A percentile compares a stretch with the other conserved stretches of the same genome.
phyloP scores from a whole-genome alignment of 2,329 filamentous ascomycete genomes.

The Pestalotiopsis sp. region DNA sequence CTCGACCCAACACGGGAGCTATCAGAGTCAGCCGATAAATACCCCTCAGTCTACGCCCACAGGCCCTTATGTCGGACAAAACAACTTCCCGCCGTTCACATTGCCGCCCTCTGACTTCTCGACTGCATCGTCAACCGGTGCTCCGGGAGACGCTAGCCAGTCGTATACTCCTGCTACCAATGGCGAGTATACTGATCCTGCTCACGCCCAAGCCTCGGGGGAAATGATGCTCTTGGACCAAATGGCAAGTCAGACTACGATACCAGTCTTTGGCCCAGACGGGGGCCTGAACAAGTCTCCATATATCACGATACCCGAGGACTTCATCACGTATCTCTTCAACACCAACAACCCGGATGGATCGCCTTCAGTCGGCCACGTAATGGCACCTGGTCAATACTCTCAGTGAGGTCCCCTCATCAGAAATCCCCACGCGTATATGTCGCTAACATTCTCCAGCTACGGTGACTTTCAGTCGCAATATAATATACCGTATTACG shows the following conservation, averaged over 20 bases:
- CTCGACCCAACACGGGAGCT: constrained; percentile 48
- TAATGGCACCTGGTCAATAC: constrained; percentile 47
- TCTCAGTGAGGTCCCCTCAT: constrained; percentile 46
- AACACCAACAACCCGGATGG: constrained; percentile 64
- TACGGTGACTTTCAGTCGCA: constrained; percentile 56
- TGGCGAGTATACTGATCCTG: constrained; percentile 49
- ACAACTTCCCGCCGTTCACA: constrained; percentile 65
- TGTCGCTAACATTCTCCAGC: constrained; percentile 38
- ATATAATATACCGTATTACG: constrained; percentile 52
- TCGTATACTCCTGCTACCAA: constrained; percentile 40
- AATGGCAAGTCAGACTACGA: constrained; percentile 66
- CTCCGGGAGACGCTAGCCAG: constrained; percentile 37
- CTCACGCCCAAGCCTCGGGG: constrained; percentile 43
- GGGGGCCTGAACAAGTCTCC: constrained; percentile 80
- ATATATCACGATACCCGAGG: constrained; percentile 80
- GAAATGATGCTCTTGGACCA: constrained; percentile 66
- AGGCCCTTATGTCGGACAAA: constrained; percentile 57
- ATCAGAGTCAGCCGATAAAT: constrained; percentile 47
- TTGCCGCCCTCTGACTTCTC: constrained; percentile 64
- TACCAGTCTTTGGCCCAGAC: constrained; percentile 86
- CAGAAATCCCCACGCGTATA: neutral
- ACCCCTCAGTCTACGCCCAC: constrained; percentile 45
- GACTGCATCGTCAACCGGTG: constrained; percentile 38
- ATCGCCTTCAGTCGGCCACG: constrained; percentile 53
- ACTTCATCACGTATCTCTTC: constrained; percentile 85